Evolutionary conservation across 176 grass and related monocot genomes (phyloP), one percentile per base, ranked within the genome.

Genomic region (Triticum dicoccoides): DNA sequence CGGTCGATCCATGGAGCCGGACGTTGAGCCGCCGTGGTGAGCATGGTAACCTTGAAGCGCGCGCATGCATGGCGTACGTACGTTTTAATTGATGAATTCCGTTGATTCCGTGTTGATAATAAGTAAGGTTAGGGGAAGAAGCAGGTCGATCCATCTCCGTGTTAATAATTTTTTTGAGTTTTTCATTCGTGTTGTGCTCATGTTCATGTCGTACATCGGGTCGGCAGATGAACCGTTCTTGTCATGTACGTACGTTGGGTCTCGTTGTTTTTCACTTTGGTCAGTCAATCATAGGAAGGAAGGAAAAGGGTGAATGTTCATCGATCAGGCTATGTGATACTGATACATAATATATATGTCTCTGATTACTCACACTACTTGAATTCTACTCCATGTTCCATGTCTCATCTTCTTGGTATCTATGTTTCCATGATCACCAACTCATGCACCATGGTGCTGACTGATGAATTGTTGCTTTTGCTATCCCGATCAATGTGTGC

Each of bases 41-140:
- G 8, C 14, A 1, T 30, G 72, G 72, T 8, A 13, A 52, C 15
- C 42, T 41, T 17, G 3, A 76, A 76, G 7, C 14, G 7, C 44
- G 41, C 44, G 44, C 44, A 45, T 47, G 3, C 44, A 47, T 47
- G 44, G 39, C n/a, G 11, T 5, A 13, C 84, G 64, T 66, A 23
- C 83, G 38, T 35, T 76, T 85, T 38, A 58, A 56, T 58, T 58
- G 51, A 21, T 58, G 51, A 21, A 54, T 58, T 56, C 14, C 3
- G 72, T 59, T 33, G 14, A 20, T 73, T 29, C 47, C 17, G 80
- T 76, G 85, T 84, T 54, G 7, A 81, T 88, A 88, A 88, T 71
- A 91, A 84, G 32, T 65, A 90, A 84, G 32, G 32, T 85, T 85
- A 85, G 76, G 74, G 76, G 42, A 42, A 9, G 38, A 66, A 91